Base-by-base conservation (phyloP, 345 rosid species). In the Euphorbia pulcherrima region DNA sequence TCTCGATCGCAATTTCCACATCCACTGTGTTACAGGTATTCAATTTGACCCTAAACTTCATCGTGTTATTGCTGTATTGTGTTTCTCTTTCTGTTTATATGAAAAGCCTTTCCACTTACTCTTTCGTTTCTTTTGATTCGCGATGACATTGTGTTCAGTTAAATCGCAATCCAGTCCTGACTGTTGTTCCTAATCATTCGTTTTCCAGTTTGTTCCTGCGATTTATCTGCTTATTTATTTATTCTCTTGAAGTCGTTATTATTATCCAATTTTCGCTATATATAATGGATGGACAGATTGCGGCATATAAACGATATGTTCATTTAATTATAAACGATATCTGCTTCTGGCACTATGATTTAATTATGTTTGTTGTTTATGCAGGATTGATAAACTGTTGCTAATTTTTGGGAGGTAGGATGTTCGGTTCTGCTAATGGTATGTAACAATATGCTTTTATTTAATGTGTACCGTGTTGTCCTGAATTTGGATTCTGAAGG, bases 401-500 rank as follows among this genome's bases (percentile, higher is more conserved):
- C 46, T 44, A 60, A 47, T 64, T 57, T 64, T 40, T 28, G 27
- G 35, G 28, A 68, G 71, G 52, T n/a, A 83, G 60, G 71, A 87
- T 90, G 96, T 88, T 85, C 35, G 87, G 80, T 26, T 70, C 86
- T 21, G 75, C 84, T 16, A 83, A 65, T 53, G 78, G 93, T 88
- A 77, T 82, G 96, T 76, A 50, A 20, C 37, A 24, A 35, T 58
- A 56, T 8, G 46, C n/a, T 68, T 65, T 21, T 28, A 40, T 71
- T 57, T 37, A 28, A 54, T 18, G 5, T 64, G 51, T 12, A 18
- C 10, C 53, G 24, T 20, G 18, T 40, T 12, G 37, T 17, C 35
- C 10, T 21, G 30, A 28, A 28, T 58, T 21, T 21, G 3, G n/a
- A 57, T 28, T 28, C 8, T 4, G 37, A 13, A 5, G 5, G 2